phyloP scores from a whole-genome alignment of 768 basidiomycete genomes.

The Podaxis sp. region DNA sequence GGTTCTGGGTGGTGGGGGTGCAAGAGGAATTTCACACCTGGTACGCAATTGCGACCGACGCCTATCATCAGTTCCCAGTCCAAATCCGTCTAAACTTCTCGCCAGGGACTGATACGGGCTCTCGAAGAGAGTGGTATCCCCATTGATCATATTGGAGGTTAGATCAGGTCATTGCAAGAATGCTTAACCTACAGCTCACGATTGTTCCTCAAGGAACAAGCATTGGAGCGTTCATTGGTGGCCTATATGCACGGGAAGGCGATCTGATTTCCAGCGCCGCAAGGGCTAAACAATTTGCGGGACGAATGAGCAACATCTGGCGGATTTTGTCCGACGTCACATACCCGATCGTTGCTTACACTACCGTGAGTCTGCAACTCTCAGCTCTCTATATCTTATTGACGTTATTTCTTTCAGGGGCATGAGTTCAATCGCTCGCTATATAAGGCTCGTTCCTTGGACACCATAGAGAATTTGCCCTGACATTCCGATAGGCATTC shows the following conservation, averaged over 20 bases:
- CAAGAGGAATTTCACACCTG: conserved; percentile 61
- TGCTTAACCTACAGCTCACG: background rate
- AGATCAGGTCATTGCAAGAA: conserved; percentile 16
- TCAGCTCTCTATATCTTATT: background rate
- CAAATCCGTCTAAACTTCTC: conserved; percentile 5
- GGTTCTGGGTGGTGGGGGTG: conserved; percentile 97
- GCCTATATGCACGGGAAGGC: conserved; percentile 92
- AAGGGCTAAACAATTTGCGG: conserved; percentile 88
- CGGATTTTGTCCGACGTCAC: conserved; percentile 91
- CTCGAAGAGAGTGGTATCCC: conserved; percentile 91
- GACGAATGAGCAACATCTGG: conserved; percentile 93
- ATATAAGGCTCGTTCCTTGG: conserved; percentile 62
- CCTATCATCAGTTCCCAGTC: background rate
- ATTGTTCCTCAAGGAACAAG: conserved; percentile 57
- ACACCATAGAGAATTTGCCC: background rate
- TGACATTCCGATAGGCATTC: conserved; percentile 55
- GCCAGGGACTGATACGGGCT: conserved; percentile 87
- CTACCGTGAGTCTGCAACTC: conserved; percentile 50
- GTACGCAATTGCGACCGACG: conserved; percentile 21
- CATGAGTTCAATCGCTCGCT: conserved; percentile 94
- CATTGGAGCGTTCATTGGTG: conserved; percentile 91
- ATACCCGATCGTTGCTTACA: conserved; percentile 90
- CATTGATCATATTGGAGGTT: conserved; percentile 89
- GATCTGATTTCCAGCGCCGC: conserved; percentile 84
- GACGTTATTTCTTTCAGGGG: conserved; percentile 47